Evolutionary conservation across 768 basidiomycete genomes (phyloP), one percentile per base, ranked within the genome.

Genomic region (Trametes coccinea): DNA sequence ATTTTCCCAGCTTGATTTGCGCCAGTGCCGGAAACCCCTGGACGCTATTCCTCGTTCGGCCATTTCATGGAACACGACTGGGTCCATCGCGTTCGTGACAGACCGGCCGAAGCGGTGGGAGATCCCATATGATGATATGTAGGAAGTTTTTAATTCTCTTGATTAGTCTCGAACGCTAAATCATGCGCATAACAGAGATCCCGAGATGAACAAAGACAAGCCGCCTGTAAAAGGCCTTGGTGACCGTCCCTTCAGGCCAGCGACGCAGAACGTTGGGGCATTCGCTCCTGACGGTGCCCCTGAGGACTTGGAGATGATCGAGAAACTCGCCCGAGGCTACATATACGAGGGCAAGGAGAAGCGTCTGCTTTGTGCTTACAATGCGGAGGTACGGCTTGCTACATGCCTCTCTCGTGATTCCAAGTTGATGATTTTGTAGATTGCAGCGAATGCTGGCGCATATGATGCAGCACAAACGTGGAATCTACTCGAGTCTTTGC

Each of bases 61-160:
- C 2, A 66, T 83, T 13, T 79, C 87, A 1, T 94, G 91, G 90
- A 84, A 86, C 31, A 80, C 80, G 2, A 60, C 79, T 11, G 89
- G 90, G 3, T 78, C 84, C 2, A 70, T 94, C 46, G 77, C 85
- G 5, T 93, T 93, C 65, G 85, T 88, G 10, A 71, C 82, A 2
- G 89, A 89, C 54, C 75, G 73, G n/a, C 76, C 74, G 44, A 63
- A 68, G 5, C 70, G 70, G 41, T 86, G 83, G 79, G 89, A 92
- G 66, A 70, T 87, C 2, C 92, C 92, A 2, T 93, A 89, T 61
- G 92, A 94, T 64, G 92, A 94, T 67, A 67, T 87, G 92, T 92
- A 67, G 55, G 86, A 13, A 54, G 11, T 30, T 31, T 27, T 11
- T 34, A 6, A 49, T n/a, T n/a, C 16, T 17, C 13, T 5, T 14